Evolutionary conservation across 768 basidiomycete genomes (phyloP).

Genomic region (Lactifluus subvellereus): DNA sequence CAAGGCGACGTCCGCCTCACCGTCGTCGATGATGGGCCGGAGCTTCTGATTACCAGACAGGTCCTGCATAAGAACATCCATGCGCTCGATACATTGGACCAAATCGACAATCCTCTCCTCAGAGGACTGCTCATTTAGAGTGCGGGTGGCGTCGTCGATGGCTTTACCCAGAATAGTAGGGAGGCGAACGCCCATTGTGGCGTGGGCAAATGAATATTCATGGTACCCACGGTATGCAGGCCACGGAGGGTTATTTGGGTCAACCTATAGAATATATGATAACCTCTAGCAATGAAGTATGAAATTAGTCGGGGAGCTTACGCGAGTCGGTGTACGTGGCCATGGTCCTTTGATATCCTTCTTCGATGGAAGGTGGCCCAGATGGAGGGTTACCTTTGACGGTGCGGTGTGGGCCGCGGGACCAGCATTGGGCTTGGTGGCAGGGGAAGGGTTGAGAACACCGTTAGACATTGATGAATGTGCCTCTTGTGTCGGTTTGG

Average conservation of each 20-base stretch:
- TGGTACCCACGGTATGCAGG: constrained; percentile 78
- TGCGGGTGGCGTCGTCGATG: constrained; percentile 85
- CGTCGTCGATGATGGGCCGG: constrained; percentile 84
- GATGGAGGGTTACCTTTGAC: constrained; percentile 60
- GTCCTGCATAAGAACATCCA: constrained; percentile 86
- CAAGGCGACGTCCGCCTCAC: constrained; percentile 84
- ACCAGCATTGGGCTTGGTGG: constrained; percentile 24
- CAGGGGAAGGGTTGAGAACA: constrained; percentile 21
- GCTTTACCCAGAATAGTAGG: constrained; percentile 95
- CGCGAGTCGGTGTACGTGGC: constrained; percentile 70
- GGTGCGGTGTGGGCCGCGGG: constrained; percentile 33
- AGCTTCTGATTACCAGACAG: constrained; percentile 79
- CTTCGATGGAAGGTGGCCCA: constrained; percentile 70
- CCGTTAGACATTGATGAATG: constrained; percentile 16
- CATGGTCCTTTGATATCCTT: constrained; percentile 65
- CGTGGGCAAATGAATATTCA: constrained; percentile 81
- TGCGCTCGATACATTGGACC: constrained; percentile 77
- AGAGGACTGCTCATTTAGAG: constrained; percentile 77
- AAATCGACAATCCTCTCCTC: constrained; percentile 86
- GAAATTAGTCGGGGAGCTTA: constrained; percentile 29
- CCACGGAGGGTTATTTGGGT: constrained; percentile 80
- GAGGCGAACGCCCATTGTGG: constrained; percentile 93
- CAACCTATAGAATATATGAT: constrained; percentile 41
- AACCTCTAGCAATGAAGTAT: neutral
- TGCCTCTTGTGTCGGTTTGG: constrained; percentile 8